Evolutionary conservation across 2,329 filamentous ascomycete genomes (phyloP).

Genomic region (Alternaria atra): DNA sequence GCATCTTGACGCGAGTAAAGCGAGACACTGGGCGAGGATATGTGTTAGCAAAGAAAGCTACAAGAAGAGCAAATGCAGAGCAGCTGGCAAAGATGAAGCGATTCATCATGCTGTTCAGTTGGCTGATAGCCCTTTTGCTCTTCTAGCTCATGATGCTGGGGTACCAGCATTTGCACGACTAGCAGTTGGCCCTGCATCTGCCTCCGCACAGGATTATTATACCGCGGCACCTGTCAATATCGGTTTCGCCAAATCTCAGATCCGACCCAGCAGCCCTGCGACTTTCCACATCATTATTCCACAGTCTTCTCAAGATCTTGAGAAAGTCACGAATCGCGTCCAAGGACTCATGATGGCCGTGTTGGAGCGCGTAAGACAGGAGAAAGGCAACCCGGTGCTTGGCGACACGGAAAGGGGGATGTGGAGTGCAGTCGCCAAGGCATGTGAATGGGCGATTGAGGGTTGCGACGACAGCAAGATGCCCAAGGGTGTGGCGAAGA

Average conservation of each 20-base stretch:
- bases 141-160: constrained; percentile 12
- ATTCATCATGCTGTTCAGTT: constrained; percentile 40
- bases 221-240: constrained; percentile 36
- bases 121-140: constrained; percentile 39
- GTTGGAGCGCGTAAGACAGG: constrained; percentile 34
- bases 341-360: constrained; percentile 47
- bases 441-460: constrained; percentile 37
- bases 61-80: constrained; percentile 29
- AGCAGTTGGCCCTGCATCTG: constrained; percentile 34
- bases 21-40: constrained; percentile 32
- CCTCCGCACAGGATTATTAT: constrained; percentile 19
- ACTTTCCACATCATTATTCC: constrained; percentile 37
- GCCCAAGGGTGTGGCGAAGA: constrained; percentile 36
- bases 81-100: constrained; percentile 26
- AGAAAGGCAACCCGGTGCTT: constrained; percentile 32
- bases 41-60: constrained; percentile 35
- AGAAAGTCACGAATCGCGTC: constrained; percentile 33
- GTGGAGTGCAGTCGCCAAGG: constrained; percentile 37
- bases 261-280: constrained; percentile 27
- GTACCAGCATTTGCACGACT: constrained; percentile 39
- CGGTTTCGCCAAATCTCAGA: constrained; percentile 17
- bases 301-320: constrained; percentile 11
- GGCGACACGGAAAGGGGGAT: constrained; percentile 24
- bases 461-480: constrained; percentile 34
- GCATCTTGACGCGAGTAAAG: constrained; percentile 31